Conservation (phyloP, 2,329 filamentous ascomycete species). For the Colletotrichum tabaci region DNA sequence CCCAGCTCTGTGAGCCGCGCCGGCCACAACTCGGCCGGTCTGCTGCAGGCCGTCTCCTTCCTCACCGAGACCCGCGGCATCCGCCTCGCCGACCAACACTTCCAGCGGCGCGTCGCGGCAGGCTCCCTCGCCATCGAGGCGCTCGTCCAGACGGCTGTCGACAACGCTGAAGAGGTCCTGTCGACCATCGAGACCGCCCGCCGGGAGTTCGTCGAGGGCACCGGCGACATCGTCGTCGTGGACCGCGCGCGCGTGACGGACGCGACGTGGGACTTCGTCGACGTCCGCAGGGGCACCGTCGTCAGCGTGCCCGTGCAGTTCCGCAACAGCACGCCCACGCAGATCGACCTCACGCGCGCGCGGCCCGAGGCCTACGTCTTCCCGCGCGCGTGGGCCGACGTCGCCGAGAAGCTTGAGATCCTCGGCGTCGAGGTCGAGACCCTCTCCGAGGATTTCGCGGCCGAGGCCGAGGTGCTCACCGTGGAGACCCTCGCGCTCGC, state of each 20-base stretch:
- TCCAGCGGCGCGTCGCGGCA: slow-evolving; percentile 48
- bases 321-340: slow-evolving; percentile 46
- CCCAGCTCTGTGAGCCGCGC: slow-evolving; percentile 45
- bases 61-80: slow-evolving; percentile 51
- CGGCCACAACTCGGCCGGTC: slow-evolving; percentile 22
- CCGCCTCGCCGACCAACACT: slow-evolving; percentile 49
- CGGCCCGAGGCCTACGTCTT: slow-evolving; percentile 50
- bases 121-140: slow-evolving; percentile 47
- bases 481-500: slow-evolving; percentile 44
- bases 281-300: slow-evolving; percentile 46
- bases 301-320: slow-evolving; percentile 48
- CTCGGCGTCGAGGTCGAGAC: slow-evolving; percentile 47
- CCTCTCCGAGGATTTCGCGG: slow-evolving; percentile 44
- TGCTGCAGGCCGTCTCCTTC: slow-evolving; percentile 49
- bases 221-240: slow-evolving; percentile 46
- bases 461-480: slow-evolving; percentile 48
- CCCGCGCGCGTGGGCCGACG: slow-evolving; percentile 47
- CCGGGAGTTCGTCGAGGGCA: slow-evolving; percentile 46
- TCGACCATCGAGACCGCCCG: slow-evolving; percentile 47
- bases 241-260: slow-evolving; percentile 45
- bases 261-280: slow-evolving; percentile 46
- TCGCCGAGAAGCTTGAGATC: slow-evolving; percentile 45
- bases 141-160: slow-evolving; percentile 49
- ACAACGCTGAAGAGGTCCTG: slow-evolving; percentile 48
- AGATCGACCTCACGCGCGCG: slow-evolving; percentile 47